Evolutionary conservation across 2,329 filamentous ascomycete species (phyloP).

Genomic region (Thermoascus crustaceus): DNA sequence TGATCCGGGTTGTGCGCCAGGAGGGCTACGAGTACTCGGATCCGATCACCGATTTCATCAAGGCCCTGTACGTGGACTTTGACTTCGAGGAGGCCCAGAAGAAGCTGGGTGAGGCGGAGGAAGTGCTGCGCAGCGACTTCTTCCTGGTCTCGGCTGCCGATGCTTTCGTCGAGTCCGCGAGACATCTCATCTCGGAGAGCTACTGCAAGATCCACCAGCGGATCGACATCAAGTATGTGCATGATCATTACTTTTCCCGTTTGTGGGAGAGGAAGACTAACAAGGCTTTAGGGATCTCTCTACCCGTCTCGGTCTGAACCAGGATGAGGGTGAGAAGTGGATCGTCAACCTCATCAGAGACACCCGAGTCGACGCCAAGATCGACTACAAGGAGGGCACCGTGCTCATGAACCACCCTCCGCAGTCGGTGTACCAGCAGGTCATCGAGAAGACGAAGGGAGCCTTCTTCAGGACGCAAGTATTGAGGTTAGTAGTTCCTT

Average conservation of each 20-base stretch:
- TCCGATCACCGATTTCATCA: constrained; percentile 91
- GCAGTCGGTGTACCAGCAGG: constrained; percentile 97
- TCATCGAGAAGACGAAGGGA: constrained; percentile 98
- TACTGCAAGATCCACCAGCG: constrained; percentile 99
- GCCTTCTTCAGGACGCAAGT: constrained; percentile 98
- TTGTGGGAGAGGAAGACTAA: constrained; percentile 10
- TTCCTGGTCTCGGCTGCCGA: constrained; percentile 83
- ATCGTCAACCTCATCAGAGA: constrained; percentile 99
- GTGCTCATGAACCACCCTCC: constrained; percentile 99
- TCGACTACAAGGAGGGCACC: constrained; percentile 97
- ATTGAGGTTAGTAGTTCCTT: constrained; percentile 46
- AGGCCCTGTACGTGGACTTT: constrained; percentile 91
- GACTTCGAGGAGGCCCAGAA: constrained; percentile 95
- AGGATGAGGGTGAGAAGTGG: constrained; percentile 99
- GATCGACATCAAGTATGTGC: constrained; percentile 79
- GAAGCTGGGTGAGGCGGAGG: constrained; percentile 77
- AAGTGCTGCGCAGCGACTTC: constrained; percentile 88
- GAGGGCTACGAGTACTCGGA: constrained; percentile 97
- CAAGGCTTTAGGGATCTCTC: constrained; percentile 63
- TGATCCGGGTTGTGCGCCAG: constrained; percentile 90
- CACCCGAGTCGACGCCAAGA: constrained; percentile 95
- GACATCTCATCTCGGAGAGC: constrained; percentile 94
- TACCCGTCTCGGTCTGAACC: constrained; percentile 78
- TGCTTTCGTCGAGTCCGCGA: constrained; percentile 83
- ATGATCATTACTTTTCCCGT: not conserved